Base-by-base conservation (phyloP, 768 basidiomycete genomes). In the Auriscalpium orientale region DNA sequence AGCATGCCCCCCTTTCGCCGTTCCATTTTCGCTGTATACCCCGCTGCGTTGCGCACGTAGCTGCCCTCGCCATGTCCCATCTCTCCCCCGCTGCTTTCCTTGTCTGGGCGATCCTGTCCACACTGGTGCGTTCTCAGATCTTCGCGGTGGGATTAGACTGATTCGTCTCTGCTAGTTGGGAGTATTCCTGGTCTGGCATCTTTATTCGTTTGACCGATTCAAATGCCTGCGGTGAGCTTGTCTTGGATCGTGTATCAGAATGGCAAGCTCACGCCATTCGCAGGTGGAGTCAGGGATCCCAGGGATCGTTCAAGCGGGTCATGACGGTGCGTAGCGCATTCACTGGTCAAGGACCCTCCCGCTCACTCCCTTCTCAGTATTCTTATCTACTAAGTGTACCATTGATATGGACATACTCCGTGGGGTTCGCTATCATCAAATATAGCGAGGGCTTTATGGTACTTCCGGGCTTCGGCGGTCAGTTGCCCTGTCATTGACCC, bases 121-220 rank as follows among this genome's bases (percentile, higher is more conserved):
- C 58, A 36, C 55, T 81, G 70, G 86, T 89, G 58, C 21, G 79
- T 72, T 12, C 45, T 8, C 21, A 34, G 34, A 9, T 9, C 10
- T 12, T 18, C 18, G 45, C 43, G 5, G 12, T 47, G 22, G 50
- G 13, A 18, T 7, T 22, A 13, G 12, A 28, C 33, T 22, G 16
- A 47, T 33, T 36, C 33, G 21, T 20, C 15, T 10, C 28, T 18
- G 51, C 8, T 38, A 89, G 87, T 70, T 87, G 7, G 79, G 76
- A 1, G 62, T 62, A 3, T 90, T 90, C 65, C 74, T 90, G 7
- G 15, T 90, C 2, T 85, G 79, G 65, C 89, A 91, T 64, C 69
- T 91, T 51, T 91, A 86, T 84, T 83, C 84, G 6, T 91, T 87
- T 65, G 89, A 91, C 66, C 76, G 79, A 56, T 91, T 91, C 74